Conservation (phyloP, 2,329 filamentous ascomycete genomes). For the Ceratocystis albifundus region DNA sequence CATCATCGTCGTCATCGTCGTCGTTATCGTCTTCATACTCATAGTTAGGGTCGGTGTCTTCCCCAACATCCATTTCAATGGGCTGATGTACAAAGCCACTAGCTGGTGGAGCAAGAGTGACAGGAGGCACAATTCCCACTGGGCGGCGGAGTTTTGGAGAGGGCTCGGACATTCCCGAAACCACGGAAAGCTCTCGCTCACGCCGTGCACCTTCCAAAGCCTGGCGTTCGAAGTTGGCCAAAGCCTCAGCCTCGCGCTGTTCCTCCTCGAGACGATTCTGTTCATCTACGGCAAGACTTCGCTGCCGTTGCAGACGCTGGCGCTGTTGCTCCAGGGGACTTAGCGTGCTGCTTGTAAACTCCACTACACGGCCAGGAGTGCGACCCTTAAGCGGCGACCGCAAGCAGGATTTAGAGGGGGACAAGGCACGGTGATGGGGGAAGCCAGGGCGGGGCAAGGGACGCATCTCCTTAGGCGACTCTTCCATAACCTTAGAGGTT, state of each 20-base stretch:
- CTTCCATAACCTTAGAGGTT: slow-evolving; percentile 28
- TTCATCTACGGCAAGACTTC: slow-evolving; percentile 6
- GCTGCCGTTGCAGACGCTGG: slow-evolving; percentile 18
- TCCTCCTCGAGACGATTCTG: not conserved
- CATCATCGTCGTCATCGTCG: not conserved
- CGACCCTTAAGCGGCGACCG: slow-evolving; percentile 47
- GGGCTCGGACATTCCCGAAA: not conserved
- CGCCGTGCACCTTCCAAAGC: slow-evolving; percentile 23
- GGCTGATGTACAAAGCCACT: slow-evolving; percentile 22
- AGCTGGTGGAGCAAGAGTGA: slow-evolving; percentile 15
- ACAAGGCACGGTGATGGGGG: slow-evolving; percentile 41
- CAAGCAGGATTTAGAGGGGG: slow-evolving; percentile 46
- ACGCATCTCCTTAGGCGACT: slow-evolving; percentile 24
- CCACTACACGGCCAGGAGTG: slow-evolving; percentile 47
- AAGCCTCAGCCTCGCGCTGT: slow-evolving; percentile 13
- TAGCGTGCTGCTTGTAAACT: slow-evolving; percentile 43
- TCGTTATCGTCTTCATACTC: slow-evolving; percentile 11
- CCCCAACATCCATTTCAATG: slow-evolving; percentile 17
- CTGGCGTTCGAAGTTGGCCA: slow-evolving; percentile 18
- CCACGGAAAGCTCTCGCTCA: slow-evolving; percentile 17
- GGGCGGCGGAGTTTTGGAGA: not conserved
- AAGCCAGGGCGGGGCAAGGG: slow-evolving; percentile 31
- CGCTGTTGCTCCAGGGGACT: slow-evolving; percentile 36
- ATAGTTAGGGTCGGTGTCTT: slow-evolving; percentile 19
- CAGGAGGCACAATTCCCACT: slow-evolving; percentile 19